Percentiles rank a stretch among this genome's conserved stretches.
Evolutionary conservation across 2,329 filamentous ascomycete genomes (phyloP).

Genomic region (Ophiostoma sp.): DNA sequence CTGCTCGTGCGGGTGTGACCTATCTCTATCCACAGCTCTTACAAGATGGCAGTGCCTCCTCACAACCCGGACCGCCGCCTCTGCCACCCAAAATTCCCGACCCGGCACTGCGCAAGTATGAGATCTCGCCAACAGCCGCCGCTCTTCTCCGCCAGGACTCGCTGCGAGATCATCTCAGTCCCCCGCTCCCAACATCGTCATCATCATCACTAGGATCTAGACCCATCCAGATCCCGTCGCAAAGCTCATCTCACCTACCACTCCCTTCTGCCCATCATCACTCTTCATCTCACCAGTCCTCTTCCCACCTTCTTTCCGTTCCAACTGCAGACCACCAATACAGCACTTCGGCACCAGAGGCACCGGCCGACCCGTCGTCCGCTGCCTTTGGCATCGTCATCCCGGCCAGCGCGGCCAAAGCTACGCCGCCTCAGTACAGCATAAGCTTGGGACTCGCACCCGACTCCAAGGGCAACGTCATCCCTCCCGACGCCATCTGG

Average conservation of each 20-base stretch:
- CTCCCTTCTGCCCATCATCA: slow-evolving; percentile 20
- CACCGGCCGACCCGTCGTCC: background rate
- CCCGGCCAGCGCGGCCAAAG: slow-evolving; percentile 29
- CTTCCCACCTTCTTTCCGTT: background rate
- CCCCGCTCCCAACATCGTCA: background rate
- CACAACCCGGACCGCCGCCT: background rate
- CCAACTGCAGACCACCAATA: background rate
- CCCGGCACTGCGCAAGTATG: background rate
- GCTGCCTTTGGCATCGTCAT: slow-evolving; percentile 30
- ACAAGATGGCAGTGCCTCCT: background rate
- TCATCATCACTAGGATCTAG: slow-evolving; percentile 10
- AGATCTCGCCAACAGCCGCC: background rate
- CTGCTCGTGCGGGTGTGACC: slow-evolving; percentile 44
- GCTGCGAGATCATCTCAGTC: background rate
- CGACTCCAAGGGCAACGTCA: slow-evolving; percentile 57
- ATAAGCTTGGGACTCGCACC: slow-evolving; percentile 42
- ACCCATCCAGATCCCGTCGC: slow-evolving; percentile 23
- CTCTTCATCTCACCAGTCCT: background rate
- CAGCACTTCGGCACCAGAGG: background rate
- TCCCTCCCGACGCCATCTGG: slow-evolving; percentile 59
- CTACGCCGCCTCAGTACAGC: slow-evolving; percentile 27
- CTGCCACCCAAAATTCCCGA: background rate
- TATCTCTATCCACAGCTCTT: slow-evolving; percentile 40
- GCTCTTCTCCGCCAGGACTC: slow-evolving; percentile 18
- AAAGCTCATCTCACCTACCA: background rate